Evolutionary conservation across 2,329 filamentous ascomycete species (phyloP).

Genomic region (Aspergillus pseudoglaucus): DNA sequence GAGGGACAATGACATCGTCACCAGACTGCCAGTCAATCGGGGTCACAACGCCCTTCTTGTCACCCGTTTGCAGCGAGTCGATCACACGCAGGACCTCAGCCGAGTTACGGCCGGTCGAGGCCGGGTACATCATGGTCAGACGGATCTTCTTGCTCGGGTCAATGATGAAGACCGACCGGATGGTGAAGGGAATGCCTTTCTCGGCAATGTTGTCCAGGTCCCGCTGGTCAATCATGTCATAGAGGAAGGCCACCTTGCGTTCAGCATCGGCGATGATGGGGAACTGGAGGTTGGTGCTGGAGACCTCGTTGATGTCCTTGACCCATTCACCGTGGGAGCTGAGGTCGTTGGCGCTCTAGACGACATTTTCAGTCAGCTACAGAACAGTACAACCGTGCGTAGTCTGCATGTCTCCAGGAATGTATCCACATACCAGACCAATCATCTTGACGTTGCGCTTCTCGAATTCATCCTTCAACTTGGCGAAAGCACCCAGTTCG

Average conservation of each 20-base stretch:
- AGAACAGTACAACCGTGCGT: neutral
- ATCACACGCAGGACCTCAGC: constrained; percentile 71
- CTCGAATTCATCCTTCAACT: constrained; percentile 79
- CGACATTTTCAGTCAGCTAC: neutral
- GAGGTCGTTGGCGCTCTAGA: constrained; percentile 67
- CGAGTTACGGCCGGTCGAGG: constrained; percentile 79
- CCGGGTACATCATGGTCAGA: constrained; percentile 86
- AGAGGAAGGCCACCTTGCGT: constrained; percentile 67
- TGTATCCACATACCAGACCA: constrained; percentile 52
- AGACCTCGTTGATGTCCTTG: constrained; percentile 76
- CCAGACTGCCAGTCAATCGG: constrained; percentile 87
- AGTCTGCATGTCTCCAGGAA: neutral
- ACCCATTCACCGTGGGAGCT: constrained; percentile 80
- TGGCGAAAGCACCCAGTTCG: constrained; percentile 87
- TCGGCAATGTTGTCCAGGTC: constrained; percentile 73
- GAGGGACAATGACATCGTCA: constrained; percentile 88
- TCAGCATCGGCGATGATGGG: constrained; percentile 78
- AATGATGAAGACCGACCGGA: constrained; percentile 91
- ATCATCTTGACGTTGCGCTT: constrained; percentile 87
- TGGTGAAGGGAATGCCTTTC: constrained; percentile 73
- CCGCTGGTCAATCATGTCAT: constrained; percentile 80
- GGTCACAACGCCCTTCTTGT: constrained; percentile 81
- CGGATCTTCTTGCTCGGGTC: constrained; percentile 91
- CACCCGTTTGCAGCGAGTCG: constrained; percentile 73
- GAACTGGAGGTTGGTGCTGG: constrained; percentile 63